Evolutionary conservation across 1,284 basidiomycete species (phyloP), one percentile per base, ranked within the genome.

Genomic region (Pyrrhoderma noxium): DNA sequence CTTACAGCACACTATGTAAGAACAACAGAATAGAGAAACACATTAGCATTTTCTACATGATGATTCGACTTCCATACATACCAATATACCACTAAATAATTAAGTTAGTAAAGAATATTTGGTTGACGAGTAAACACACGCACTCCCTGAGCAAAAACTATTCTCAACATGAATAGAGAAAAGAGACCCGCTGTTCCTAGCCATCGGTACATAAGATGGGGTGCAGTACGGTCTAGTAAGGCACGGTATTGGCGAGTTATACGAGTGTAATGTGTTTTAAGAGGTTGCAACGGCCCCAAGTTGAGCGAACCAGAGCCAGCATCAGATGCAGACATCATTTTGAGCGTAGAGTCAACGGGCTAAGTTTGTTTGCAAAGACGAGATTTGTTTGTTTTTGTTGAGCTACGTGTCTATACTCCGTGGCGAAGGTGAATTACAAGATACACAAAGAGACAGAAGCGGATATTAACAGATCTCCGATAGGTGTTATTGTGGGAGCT

Each of bases 161-260:
- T 95, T 57, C 93, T 77, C 49, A 97, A 70, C 64, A 89, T 73
- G 66, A 99, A 99, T 34, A 98, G 45, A 37, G 75, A 61, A 49
- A 96, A 70, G 22, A 97, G 63, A 2, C 73, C 88, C 2, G 75
- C 74, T 3, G 92, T 93, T 18, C 76, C 77, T n/a, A 88, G 64
- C 96, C 96, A 99, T 57, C 96, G 80, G 62, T 95, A 80, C 18
- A 91, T 66, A 22, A 86, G 79, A 65, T 93, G 84, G 0, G 96
- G 96, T 2, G 95, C 97, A 68, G 89, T 86, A 45, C 86, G 79
- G 74, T 99, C 96, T 36, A 98, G 77, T 23, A 82, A 68, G 61
- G 85, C 82, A 68, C 96, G 93, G 65, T 92, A 89, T 63, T 81
- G 77, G 27, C 88, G 76, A 60, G 76, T 74, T 13, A 76, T 50